Conservation (phyloP, 176 grass and related monocot genomes). For the Ensete ventricosum region DNA sequence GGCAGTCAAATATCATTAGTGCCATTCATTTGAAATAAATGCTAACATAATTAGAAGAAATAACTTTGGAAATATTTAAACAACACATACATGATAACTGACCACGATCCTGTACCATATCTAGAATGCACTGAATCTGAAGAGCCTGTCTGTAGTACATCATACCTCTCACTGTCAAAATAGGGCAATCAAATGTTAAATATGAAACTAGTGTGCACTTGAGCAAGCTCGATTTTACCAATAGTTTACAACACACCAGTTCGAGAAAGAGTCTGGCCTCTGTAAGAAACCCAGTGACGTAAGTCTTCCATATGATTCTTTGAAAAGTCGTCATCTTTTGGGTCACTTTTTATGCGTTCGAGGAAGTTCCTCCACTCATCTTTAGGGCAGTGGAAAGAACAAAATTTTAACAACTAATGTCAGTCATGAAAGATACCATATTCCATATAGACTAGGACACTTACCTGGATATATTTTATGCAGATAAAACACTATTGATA, state of each 20-base stretch:
- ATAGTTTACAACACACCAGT: constrained; percentile 37
- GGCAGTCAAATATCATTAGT: constrained; percentile 7
- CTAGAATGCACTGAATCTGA: constrained; percentile 52
- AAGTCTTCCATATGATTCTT: constrained; percentile 15
- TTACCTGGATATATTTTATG: constrained; percentile 87
- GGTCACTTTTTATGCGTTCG: constrained; percentile 22
- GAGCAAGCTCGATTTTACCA: neutral
- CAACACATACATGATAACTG: constrained; percentile 9
- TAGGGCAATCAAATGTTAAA: constrained; percentile 4
- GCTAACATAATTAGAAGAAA: neutral
- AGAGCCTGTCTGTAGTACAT: constrained; percentile 91
- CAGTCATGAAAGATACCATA: neutral
- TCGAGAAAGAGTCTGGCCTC: constrained; percentile 75
- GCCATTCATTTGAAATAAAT: neutral
- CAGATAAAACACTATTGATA: constrained; percentile 88
- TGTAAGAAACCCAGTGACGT: constrained; percentile 65
- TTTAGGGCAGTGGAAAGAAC: constrained; percentile 21
- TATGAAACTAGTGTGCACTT: constrained; percentile 4
- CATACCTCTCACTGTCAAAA: constrained; percentile 81
- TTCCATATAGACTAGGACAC: neutral
- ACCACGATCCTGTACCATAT: constrained; percentile 38
- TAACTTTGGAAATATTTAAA: neutral
- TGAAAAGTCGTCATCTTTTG: constrained; percentile 16
- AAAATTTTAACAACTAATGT: neutral
- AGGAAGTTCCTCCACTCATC: constrained; percentile 85